Evolutionary conservation across 148 eudicot genomes (phyloP).

Genomic region (Spergularia bocconei): DNA sequence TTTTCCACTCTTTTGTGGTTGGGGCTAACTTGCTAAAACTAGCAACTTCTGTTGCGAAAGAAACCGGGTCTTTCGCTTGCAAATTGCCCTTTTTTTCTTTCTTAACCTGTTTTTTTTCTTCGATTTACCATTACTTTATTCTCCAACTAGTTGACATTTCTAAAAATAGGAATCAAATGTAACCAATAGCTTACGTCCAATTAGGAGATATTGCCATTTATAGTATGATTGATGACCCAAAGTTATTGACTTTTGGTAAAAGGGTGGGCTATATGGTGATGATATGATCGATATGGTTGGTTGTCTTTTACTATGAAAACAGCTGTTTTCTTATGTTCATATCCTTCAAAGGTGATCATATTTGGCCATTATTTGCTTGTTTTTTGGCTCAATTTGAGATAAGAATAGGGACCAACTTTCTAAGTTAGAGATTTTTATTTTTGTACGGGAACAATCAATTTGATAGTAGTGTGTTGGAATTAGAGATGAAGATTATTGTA

Average conservation of each 20-base stretch:
- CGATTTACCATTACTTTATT: background rate
- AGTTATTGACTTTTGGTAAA: slow-evolving; percentile 9
- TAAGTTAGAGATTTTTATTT: slow-evolving; percentile 9
- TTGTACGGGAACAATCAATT: slow-evolving; percentile 14
- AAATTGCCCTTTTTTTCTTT: background rate
- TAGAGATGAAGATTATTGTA: too few species aligned
- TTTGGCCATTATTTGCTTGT: slow-evolving; percentile 1
- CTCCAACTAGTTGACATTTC: slow-evolving; percentile 7
- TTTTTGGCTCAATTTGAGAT: background rate
- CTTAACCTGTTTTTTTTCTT: background rate
- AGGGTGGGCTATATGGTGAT: background rate
- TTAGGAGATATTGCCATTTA: background rate
- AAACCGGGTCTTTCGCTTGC: background rate
- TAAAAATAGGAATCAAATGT: background rate
- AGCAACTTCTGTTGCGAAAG: slow-evolving; percentile 10
- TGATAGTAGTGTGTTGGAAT: too few species aligned
- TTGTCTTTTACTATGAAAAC: slow-evolving; percentile 15
- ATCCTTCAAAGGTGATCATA: slow-evolving; percentile 12
- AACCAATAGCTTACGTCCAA: background rate
- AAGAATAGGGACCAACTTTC: slow-evolving; percentile 17
- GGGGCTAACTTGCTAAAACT: slow-evolving; percentile 10
- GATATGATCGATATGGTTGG: background rate
- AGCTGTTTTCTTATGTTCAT: slow-evolving; percentile 6
- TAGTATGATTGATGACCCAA: background rate
- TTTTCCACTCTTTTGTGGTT: background rate